phyloP scores from a whole-genome alignment of 768 basidiomycete species.

The Lentinula boryana region DNA sequence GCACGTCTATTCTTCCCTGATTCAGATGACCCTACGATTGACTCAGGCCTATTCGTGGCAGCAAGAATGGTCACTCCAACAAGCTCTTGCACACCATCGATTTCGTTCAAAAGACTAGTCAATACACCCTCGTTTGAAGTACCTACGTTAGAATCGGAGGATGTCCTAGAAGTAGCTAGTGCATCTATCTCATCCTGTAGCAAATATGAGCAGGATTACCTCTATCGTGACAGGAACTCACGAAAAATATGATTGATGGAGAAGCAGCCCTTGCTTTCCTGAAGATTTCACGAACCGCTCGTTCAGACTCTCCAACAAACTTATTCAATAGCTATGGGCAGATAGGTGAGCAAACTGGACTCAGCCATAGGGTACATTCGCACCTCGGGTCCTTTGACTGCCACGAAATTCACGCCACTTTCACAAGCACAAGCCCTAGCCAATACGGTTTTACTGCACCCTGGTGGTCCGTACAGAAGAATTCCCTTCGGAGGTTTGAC shows the following conservation, averaged over 20 bases:
- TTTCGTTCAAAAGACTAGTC: constrained; percentile 91
- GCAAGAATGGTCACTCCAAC: constrained; percentile 93
- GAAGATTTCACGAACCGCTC: constrained; percentile 92
- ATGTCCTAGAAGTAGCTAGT: constrained; percentile 71
- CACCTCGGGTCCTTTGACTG: constrained; percentile 97
- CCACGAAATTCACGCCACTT: constrained; percentile 92
- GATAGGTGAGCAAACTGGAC: background rate
- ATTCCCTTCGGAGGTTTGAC: constrained; percentile 87
- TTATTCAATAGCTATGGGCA: constrained; percentile 81
- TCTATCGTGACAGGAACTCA: constrained; percentile 31
- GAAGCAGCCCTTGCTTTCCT: constrained; percentile 90
- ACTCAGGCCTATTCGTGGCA: constrained; percentile 93
- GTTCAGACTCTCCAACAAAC: constrained; percentile 96
- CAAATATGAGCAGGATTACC: background rate
- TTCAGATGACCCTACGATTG: constrained; percentile 52
- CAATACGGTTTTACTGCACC: constrained; percentile 94
- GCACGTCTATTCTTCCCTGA: background rate
- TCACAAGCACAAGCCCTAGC: constrained; percentile 91
- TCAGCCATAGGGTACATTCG: constrained; percentile 14
- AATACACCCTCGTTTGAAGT: constrained; percentile 83
- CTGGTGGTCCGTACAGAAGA: constrained; percentile 90
- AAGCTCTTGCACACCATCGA: constrained; percentile 97
- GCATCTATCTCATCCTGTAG: constrained; percentile 95
- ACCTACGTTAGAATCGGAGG: constrained; percentile 47
- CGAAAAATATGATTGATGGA: constrained; percentile 96